A percentile compares a stretch with the other conserved stretches of the same genome.
phyloP scores from a whole-genome alignment of 208 protist species.

The Leishmania arabica region DNA sequence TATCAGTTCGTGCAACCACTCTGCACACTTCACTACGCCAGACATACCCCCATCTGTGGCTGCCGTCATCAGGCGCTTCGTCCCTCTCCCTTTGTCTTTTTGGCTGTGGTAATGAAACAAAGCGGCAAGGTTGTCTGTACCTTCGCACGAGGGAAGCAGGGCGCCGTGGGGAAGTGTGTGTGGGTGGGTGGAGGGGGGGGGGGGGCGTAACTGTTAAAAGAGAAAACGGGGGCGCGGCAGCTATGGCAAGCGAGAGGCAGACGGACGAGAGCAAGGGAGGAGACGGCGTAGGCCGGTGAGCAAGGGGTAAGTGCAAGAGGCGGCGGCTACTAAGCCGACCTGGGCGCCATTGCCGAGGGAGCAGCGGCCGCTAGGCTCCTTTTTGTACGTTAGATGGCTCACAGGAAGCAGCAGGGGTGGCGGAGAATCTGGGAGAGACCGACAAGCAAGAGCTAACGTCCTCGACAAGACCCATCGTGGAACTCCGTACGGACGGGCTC shows the following conservation, averaged over 20 bases:
- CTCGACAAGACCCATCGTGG: background rate
- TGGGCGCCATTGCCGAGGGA: background rate
- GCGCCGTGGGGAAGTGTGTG: background rate
- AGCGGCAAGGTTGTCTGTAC: background rate
- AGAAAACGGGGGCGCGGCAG: background rate
- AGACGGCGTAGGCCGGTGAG: background rate
- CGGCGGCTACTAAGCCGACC: background rate
- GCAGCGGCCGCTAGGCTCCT: background rate
- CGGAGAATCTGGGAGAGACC: background rate
- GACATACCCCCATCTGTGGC: background rate
- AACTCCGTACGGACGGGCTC: background rate
- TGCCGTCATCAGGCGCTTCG: background rate
- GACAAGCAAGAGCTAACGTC: background rate
- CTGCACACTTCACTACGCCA: constrained; percentile 1
- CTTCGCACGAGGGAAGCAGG: background rate
- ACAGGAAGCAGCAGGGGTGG: background rate
- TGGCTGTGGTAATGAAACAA: background rate
- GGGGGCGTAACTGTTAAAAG: background rate
- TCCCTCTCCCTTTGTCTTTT: background rate
- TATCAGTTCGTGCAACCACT: constrained; percentile 7
- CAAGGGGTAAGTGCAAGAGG: background rate
- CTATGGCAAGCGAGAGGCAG: background rate
- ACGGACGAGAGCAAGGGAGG: background rate
- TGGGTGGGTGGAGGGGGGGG: background rate
- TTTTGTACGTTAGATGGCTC: background rate